Evolutionary conservation across 2,329 filamentous ascomycete species (phyloP), one percentile per base, ranked within the genome.

Genomic region (Fusarium torreyae): DNA sequence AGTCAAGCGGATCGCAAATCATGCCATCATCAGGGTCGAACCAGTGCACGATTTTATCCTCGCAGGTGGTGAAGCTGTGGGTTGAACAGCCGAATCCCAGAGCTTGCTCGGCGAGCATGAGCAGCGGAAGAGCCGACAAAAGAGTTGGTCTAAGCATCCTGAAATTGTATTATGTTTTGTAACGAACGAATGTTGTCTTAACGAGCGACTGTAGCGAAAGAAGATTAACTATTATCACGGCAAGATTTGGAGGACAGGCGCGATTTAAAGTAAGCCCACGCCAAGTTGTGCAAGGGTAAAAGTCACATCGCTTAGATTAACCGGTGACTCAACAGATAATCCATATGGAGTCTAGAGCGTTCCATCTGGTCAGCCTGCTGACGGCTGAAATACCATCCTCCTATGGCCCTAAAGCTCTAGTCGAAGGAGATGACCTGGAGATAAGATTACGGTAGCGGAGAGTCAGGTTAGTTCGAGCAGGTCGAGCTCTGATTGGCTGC

Each of bases 11-110:
- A 15, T 81, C 79, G 77, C 86, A 88, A 69, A 87, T 79, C 72
- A 87, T 83, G 63, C 85, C 85, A 42, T 79, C 85, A 44, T 78
- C 81, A 1, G 85, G 85, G 26, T 86, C 83, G 69, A 83, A 87
- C 72, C 72, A 76, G 31, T 76, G 74, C 1, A 74, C 74, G 24
- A 75, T 75, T n/a, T 54, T 58, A 11, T 75, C 73, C 2, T 62
- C 53, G 43, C 70, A 72, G 24, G 51, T 61, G 14, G 66, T 69
- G 24, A n/a, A 72, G 22, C 62, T 72, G 10, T 66, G 66, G 1
- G 58, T 65, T 28, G 60, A 46, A 8, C 69, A 72, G 15, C 59
- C 52, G 7, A 63, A 61, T 13, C 58, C 69, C 2, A 68, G 38
- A 3, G 26, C 58, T 31, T 64, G 45, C 43, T 68, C 55, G 3